Conservation (phyloP, 2,329 filamentous ascomycete genomes). For the Colletotrichum theobromicola region DNA sequence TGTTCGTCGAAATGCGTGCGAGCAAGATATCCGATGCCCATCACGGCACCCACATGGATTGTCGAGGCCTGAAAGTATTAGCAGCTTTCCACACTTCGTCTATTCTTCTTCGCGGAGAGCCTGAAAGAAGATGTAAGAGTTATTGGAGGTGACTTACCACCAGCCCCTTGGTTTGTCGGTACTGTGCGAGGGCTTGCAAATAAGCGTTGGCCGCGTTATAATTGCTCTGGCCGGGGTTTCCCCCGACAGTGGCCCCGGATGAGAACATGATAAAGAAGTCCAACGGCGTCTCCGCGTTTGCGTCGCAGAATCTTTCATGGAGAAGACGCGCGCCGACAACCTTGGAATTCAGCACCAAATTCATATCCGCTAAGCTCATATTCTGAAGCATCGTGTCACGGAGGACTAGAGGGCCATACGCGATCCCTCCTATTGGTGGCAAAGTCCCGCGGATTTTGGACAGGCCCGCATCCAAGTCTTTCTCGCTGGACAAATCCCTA, state of each 20-base stretch:
- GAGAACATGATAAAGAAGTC: constrained; percentile 43
- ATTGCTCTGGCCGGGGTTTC: constrained; percentile 41
- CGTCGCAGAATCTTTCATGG: constrained; percentile 30
- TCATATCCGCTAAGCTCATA: constrained; percentile 29
- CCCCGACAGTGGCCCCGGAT: constrained; percentile 30
- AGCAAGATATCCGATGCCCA: constrained; percentile 46
- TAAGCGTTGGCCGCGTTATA: constrained; percentile 51
- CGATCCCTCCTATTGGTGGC: constrained; percentile 44
- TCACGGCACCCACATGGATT: constrained; percentile 41
- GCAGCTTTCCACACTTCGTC: background rate
- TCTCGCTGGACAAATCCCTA: background rate
- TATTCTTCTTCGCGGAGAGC: background rate
- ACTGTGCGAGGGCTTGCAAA: constrained; percentile 39
- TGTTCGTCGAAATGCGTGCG: constrained; percentile 15
- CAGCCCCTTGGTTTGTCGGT: constrained; percentile 31
- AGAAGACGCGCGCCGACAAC: constrained; percentile 34
- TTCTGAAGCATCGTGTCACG: constrained; percentile 35
- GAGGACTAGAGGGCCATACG: constrained; percentile 50
- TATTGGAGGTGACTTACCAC: constrained; percentile 30
- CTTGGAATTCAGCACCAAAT: constrained; percentile 35
- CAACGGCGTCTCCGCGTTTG: constrained; percentile 15
- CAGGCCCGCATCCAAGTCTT: constrained; percentile 20
- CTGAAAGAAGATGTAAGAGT: background rate
- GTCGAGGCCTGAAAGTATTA: constrained; percentile 27
- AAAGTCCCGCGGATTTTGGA: constrained; percentile 20